phyloP scores from a whole-genome alignment of 2,329 filamentous ascomycete genomes.

The Erysiphe pulchra region DNA sequence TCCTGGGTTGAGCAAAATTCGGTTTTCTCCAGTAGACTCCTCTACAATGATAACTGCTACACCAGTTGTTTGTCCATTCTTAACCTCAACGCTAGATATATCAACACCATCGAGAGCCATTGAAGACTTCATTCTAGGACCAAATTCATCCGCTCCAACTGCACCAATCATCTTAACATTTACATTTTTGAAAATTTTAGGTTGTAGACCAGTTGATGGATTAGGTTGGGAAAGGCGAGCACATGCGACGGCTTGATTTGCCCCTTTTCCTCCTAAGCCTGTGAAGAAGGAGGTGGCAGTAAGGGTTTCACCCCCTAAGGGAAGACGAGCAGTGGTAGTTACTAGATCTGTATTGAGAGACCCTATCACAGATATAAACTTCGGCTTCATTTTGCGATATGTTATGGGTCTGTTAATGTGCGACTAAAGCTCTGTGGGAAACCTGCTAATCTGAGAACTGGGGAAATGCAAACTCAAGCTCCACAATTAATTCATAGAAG shows the following conservation, averaged over 20 bases:
- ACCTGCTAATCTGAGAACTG: no score
- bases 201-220: constrained; percentile 5
- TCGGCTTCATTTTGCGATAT: constrained; percentile 5
- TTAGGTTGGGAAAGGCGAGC: constrained; percentile 47
- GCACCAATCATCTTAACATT: constrained; percentile 47
- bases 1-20: constrained; percentile 44
- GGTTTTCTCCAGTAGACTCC: constrained; percentile 18
- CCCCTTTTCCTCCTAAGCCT: constrained; percentile 77
- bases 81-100: constrained; percentile 23
- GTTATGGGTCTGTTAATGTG: no score
- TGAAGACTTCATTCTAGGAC: constrained; percentile 28
- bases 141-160: constrained; percentile 45
- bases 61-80: constrained; percentile 29
- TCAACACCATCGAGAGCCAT: constrained; percentile 37
- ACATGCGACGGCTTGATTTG: constrained; percentile 37
- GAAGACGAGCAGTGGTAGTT: constrained; percentile 63
- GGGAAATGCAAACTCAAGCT: no score
- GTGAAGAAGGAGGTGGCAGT: constrained; percentile 54
- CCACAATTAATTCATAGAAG: no score
- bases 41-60: constrained; percentile 56
- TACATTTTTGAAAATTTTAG: constrained; percentile 8
- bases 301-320: constrained; percentile 65
- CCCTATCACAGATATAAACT: constrained; percentile 74
- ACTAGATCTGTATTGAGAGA: constrained; percentile 91
- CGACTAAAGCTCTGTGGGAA: no score